These are phyloP conservation scores for Dryas drummondii DNA, from an alignment of 306 rosid genomes.

Conservation along the genomic window DNA sequence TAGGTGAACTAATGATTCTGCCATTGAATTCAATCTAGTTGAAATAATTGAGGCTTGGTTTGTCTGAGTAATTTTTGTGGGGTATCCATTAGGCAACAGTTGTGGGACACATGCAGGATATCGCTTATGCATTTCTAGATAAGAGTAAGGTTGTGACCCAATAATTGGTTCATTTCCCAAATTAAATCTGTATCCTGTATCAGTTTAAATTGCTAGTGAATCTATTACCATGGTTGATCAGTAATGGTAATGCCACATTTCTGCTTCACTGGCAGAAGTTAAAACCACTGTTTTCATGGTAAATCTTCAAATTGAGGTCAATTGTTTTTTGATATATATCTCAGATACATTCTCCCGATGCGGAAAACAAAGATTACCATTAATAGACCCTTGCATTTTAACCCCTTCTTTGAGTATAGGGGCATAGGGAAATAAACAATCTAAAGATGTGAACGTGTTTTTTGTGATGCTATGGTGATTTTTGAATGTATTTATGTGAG, in stretches of 20 bases:
- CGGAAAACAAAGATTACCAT: not conserved
- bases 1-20: constrained; percentile 28
- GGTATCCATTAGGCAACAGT: constrained; percentile 33
- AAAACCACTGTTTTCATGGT: not conserved
- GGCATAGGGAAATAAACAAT: not conserved
- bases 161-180: not conserved
- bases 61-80: constrained; percentile 25
- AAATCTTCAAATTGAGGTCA: not conserved
- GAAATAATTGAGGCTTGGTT: constrained; percentile 40
- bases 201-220: constrained; percentile 11
- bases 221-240: not conserved
- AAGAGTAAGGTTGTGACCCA: constrained; percentile 13
- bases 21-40: constrained; percentile 20
- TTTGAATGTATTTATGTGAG: no score
- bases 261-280: constrained; percentile 6
- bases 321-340: not conserved
- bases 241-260: not conserved
- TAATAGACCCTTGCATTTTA: not conserved
- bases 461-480: not conserved
- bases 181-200: not conserved
- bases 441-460: not conserved
- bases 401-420: not conserved
- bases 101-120: constrained; percentile 42
- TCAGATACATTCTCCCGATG: not conserved
- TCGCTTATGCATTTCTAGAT: constrained; percentile 25